Base-by-base conservation (phyloP, 345 rosid species). In the Salix udensis region DNA sequence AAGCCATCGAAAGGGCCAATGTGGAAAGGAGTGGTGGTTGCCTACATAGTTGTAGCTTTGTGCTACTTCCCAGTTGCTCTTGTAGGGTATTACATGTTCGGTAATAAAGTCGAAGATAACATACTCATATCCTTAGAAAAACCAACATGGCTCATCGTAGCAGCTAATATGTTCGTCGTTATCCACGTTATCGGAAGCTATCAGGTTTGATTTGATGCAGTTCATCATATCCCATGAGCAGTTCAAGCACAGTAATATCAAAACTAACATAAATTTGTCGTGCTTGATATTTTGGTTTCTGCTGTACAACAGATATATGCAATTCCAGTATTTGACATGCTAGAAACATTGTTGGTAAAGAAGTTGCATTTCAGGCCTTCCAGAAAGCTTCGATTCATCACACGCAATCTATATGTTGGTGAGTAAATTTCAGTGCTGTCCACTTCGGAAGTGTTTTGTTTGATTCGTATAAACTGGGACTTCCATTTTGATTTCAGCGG, bases 161-260 rank as follows among this genome's bases (percentile, higher is more conserved):
- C 64, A 21, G 84, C 84, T 16, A 81, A 81, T 11, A 15, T 60
- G 46, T 81, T 81, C 11, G 84, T 81, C 6, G 77, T 81, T 28
- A 34, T 81, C 31, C 84, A 81, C 69, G 84, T 81, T 40, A 81
- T 81, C 7, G 84, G 84, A 34, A 81, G 84, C 74, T 81, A 81
- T 69, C 84, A 81, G 84, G 84, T 76, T 24, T 23, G 42, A 39
- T 44, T 42, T 24, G 37, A 44, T 58, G 68, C 58, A 64, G 13
- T 18, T 58, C 8, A 46, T 50, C 19, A 13, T 13, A 3, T 23
- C 34, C 15, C 13, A 28, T 26, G 18, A 31, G 64, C 53, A 34
- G 28, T 5, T 40, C 2, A 44, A 14, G 64, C 44, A 5, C 40
- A 15, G 21, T 31, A 5, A 19, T 6, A 5, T 39, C 34, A 18